Conservation (phyloP, 768 basidiomycete species). For the Mycena kentingensis region DNA sequence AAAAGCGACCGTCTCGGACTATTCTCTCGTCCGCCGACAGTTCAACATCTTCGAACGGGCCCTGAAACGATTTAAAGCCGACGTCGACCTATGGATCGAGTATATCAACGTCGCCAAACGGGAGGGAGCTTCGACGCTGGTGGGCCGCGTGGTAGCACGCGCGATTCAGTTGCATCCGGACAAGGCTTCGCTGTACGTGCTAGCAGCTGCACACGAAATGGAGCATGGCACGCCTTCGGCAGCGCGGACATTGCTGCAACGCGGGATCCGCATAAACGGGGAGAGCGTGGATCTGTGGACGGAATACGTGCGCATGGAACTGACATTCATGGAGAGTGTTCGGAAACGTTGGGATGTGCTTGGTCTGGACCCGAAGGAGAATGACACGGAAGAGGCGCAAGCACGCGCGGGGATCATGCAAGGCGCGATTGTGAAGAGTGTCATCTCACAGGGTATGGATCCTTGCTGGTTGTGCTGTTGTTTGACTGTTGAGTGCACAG, state of each 20-base stretch:
- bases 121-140: slow-evolving; percentile 76
- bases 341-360: slow-evolving; percentile 78
- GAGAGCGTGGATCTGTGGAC: slow-evolving; percentile 80
- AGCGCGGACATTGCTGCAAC: slow-evolving; percentile 80
- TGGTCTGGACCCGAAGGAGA: slow-evolving; percentile 53
- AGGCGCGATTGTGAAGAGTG: slow-evolving; percentile 78
- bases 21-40: slow-evolving; percentile 80
- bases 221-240: slow-evolving; percentile 71
- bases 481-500: slow-evolving; percentile 27
- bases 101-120: slow-evolving; percentile 85
- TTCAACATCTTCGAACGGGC: slow-evolving; percentile 92
- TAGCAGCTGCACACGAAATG: slow-evolving; percentile 84
- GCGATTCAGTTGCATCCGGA: slow-evolving; percentile 88
- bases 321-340: slow-evolving; percentile 80
- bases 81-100: slow-evolving; percentile 85
- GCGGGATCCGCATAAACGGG: slow-evolving; percentile 78
- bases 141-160: slow-evolving; percentile 79
- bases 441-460: slow-evolving; percentile 69
- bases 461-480: neutral
- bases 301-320: slow-evolving; percentile 90
- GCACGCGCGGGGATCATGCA: slow-evolving; percentile 71
- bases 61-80: slow-evolving; percentile 83
- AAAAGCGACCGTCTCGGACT: slow-evolving; percentile 75
- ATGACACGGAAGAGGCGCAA: slow-evolving; percentile 35
- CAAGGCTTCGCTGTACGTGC: slow-evolving; percentile 74